Evolutionary conservation across 2,329 filamentous ascomycete genomes (phyloP).

Genomic region (Fusarium sulawesiense): DNA sequence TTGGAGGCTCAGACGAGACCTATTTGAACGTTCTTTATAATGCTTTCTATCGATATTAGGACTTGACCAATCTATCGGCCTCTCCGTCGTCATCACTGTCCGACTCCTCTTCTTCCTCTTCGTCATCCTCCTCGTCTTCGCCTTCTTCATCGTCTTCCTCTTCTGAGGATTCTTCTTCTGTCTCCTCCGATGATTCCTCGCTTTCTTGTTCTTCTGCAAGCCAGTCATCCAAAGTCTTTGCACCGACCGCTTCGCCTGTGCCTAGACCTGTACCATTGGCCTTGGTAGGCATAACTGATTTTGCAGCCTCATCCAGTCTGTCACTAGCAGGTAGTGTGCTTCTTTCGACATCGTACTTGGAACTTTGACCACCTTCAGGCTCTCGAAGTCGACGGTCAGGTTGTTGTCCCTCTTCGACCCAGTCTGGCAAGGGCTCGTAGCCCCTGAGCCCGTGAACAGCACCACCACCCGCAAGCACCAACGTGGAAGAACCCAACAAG

Average conservation of each 20-base stretch:
- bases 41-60: conserved; percentile 43
- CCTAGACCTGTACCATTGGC: conserved; percentile 65
- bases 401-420: conserved; percentile 84
- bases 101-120: conserved; percentile 59
- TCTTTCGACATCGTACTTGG: conserved; percentile 50
- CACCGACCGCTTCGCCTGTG: conserved; percentile 63
- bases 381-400: conserved; percentile 81
- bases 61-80: conserved; percentile 57
- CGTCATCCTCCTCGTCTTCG: conserved; percentile 59
- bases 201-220: conserved; percentile 77
- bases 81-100: conserved; percentile 61
- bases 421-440: conserved; percentile 83
- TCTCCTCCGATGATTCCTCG: conserved; percentile 65
- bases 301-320: conserved; percentile 69
- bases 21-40: conserved; percentile 16
- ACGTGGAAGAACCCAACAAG: conserved; percentile 83
- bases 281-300: conserved; percentile 53
- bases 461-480: conserved; percentile 82
- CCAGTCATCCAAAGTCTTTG: conserved; percentile 94
- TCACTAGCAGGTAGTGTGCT: conserved; percentile 68
- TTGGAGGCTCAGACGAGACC: conserved; percentile 21
- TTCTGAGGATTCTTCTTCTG: conserved; percentile 59
- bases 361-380: conserved; percentile 55
- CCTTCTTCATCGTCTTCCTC: conserved; percentile 64
- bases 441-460: conserved; percentile 80